Conservation (phyloP, 2,329 filamentous ascomycete genomes). For the Graphilbum fragrans region DNA sequence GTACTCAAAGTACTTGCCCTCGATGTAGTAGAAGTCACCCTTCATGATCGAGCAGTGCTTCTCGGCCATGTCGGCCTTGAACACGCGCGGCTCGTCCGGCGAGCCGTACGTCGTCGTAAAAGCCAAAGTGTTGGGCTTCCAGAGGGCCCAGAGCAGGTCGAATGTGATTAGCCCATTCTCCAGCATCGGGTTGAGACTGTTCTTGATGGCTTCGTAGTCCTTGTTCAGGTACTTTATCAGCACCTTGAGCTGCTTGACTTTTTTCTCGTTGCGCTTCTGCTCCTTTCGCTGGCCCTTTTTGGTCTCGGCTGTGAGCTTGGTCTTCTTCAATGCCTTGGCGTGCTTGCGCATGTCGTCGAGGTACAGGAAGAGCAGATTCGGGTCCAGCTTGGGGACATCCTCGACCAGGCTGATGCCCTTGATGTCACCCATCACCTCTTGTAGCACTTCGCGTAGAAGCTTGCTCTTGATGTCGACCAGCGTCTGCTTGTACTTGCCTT, state of each 20-base stretch:
- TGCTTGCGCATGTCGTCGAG: constrained; percentile 61
- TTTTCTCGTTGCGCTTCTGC: constrained; percentile 42
- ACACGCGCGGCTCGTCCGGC: constrained; percentile 64
- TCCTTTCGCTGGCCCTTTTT: constrained; percentile 50
- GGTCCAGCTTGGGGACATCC: constrained; percentile 61
- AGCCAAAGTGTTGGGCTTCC: constrained; percentile 74
- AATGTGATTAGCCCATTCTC: constrained; percentile 78
- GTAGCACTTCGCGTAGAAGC: constrained; percentile 56
- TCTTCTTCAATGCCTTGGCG: constrained; percentile 52
- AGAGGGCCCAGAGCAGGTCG: constrained; percentile 78
- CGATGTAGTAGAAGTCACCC: constrained; percentile 64
- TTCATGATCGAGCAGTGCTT: constrained; percentile 58
- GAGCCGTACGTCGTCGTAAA: constrained; percentile 69
- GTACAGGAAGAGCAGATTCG: constrained; percentile 63
- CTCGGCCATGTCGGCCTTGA: constrained; percentile 67
- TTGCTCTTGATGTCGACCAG: constrained; percentile 80
- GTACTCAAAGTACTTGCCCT: constrained; percentile 74
- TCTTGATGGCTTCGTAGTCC: constrained; percentile 69
- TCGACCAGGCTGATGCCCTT: constrained; percentile 72
- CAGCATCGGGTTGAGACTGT: constrained; percentile 66
- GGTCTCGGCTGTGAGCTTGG: constrained; percentile 33
- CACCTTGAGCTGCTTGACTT: constrained; percentile 54
- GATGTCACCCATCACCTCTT: constrained; percentile 61
- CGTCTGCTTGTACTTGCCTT: constrained; percentile 64
- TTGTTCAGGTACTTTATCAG: constrained; percentile 33